Base-by-base conservation (phyloP, 2,329 filamentous ascomycete genomes). In the Pseudovirgaria hyperparasitica region DNA sequence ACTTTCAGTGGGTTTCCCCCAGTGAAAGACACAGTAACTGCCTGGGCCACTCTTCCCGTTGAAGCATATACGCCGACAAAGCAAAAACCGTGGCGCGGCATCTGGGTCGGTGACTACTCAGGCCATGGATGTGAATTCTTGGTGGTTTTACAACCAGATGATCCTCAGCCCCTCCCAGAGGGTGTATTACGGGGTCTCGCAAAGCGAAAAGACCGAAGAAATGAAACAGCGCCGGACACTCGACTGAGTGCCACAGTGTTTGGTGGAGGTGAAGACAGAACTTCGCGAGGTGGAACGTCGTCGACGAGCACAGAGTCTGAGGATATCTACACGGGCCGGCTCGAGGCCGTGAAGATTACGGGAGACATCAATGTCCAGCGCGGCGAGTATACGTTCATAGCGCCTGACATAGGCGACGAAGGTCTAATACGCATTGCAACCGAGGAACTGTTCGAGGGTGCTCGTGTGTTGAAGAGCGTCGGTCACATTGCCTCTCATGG, bases 61-160 rank as follows among this genome's bases (percentile, higher is more conserved):
- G 58, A 58, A 3, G 54, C 78, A n/a, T 94, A 92, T 48, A 90
- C 74, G 0, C 84, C 87, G 0, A 92, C 85, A 0, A 50, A 58
- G 7, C 65, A 75, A 29, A 87, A 85, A 47, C 86, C 85, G 0
- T 94, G 76, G 62, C 74, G 84, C 36, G 87, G 87, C 0, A 82
- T 98, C 16, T 96, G 82, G 80, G 78, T 85, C 10, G 86, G 86
- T 1, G 86, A 94, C 48, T 94, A 93, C 44, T 78, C 74, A 15
- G 74, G 72, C 0, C 86, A 96, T 42, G 85, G 86, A 1, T 86
- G 79, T 49, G 87, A 96, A 51, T 93, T 94, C 30, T 46, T 96
- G 4, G 61, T 92, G 9, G 60, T 96, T 23, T 63, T 84, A 39
- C 90, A 98, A 45, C 73, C 74, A 0, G 74, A 78, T 26, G 49